Evolutionary conservation across 2,329 filamentous ascomycete genomes (phyloP).

Genomic region (Colletotrichum sansevieriae): DNA sequence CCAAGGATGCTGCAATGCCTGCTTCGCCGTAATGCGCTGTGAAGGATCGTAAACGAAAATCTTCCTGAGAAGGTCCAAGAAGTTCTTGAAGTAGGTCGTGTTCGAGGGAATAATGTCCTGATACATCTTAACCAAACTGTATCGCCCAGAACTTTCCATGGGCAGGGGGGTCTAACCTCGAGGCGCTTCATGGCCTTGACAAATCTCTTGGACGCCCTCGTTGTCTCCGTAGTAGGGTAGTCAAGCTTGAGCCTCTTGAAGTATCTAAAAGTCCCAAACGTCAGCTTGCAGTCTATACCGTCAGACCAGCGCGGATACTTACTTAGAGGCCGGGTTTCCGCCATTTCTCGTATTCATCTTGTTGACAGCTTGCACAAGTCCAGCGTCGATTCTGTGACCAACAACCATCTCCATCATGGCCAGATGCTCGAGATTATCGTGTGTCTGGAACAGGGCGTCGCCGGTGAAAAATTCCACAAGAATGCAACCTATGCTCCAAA

Average conservation of each 20-base stretch:
- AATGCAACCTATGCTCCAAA: constrained; percentile 81
- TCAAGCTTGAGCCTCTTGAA: constrained; percentile 76
- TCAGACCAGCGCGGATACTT: constrained; percentile 45
- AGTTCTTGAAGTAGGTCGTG: constrained; percentile 71
- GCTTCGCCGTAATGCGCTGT: constrained; percentile 75
- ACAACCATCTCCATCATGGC: constrained; percentile 83
- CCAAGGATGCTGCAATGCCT: constrained; percentile 76
- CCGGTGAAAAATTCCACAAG: constrained; percentile 80
- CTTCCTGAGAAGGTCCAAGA: constrained; percentile 73
- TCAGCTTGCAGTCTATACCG: background rate
- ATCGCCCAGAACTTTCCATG: background rate
- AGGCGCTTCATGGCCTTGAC: constrained; percentile 80
- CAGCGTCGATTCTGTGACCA: constrained; percentile 68
- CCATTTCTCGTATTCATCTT: constrained; percentile 69
- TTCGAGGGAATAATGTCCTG: constrained; percentile 75
- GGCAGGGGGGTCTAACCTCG: constrained; percentile 60
- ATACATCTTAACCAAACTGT: constrained; percentile 41
- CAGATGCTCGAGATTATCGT: constrained; percentile 79
- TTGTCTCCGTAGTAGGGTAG: constrained; percentile 74
- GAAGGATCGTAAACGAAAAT: constrained; percentile 78
- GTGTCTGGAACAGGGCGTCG: constrained; percentile 78
- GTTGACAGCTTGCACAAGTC: constrained; percentile 69
- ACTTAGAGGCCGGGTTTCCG: constrained; percentile 75
- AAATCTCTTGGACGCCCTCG: constrained; percentile 73
- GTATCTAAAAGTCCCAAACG: constrained; percentile 59